These are phyloP conservation scores for Alternaria triticina DNA, from an alignment of 2,329 filamentous ascomycete species.

Conservation along the genomic window DNA sequence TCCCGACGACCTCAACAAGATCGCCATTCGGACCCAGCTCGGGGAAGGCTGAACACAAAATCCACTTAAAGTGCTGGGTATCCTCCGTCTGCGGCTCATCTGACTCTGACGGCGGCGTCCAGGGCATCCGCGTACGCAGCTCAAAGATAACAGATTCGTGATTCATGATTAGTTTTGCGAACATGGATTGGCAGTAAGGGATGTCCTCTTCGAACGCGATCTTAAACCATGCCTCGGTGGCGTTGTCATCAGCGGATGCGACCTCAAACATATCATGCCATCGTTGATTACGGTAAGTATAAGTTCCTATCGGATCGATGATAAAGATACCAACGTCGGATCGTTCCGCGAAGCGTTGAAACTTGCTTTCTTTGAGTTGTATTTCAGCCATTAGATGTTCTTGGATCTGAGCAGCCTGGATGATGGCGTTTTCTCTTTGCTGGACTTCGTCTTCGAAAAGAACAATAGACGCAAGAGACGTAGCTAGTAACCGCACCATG, in stretches of 20 bases:
- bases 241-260: constrained; percentile 16
- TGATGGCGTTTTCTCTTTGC: constrained; percentile 43
- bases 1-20: constrained; percentile 42
- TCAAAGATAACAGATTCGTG: constrained; percentile 47
- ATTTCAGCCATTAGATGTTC: constrained; percentile 44
- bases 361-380: constrained; percentile 40
- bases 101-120: constrained; percentile 33
- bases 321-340: constrained; percentile 52
- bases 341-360: constrained; percentile 49
- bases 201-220: constrained; percentile 46
- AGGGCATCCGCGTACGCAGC: constrained; percentile 46
- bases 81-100: constrained; percentile 12
- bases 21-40: constrained; percentile 30
- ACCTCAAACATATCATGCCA: constrained; percentile 47
- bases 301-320: constrained; percentile 41
- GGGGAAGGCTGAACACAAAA: constrained; percentile 39
- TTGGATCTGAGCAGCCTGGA: constrained; percentile 45
- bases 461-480: constrained; percentile 49
- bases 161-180: constrained; percentile 36
- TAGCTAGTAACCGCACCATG: constrained; percentile 46
- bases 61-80: constrained; percentile 33
- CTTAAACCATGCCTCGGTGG: constrained; percentile 25
- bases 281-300: constrained; percentile 50
- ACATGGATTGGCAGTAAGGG: constrained; percentile 36
- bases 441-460: constrained; percentile 48